phyloP scores from a whole-genome alignment of 176 grass and related monocot genomes.

The Oryza punctata region DNA sequence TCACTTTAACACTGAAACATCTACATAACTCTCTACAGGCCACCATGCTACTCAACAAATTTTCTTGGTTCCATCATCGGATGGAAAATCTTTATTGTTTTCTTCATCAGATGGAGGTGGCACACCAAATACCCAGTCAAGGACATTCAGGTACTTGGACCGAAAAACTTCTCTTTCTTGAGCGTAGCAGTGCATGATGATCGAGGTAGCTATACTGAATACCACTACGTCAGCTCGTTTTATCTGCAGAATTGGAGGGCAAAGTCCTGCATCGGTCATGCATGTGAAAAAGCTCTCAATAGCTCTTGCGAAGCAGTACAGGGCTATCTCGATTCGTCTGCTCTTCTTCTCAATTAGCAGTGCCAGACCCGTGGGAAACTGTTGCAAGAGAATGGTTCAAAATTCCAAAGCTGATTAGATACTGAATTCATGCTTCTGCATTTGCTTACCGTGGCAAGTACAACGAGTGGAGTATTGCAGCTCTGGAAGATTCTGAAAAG shows the following conservation, averaged over 20 bases:
- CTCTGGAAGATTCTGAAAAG: constrained; percentile 78
- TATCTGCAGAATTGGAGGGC: constrained; percentile 75
- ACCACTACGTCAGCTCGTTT: constrained; percentile 76
- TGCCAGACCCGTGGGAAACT: constrained; percentile 84
- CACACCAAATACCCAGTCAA: constrained; percentile 97
- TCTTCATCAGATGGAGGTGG: constrained; percentile 49
- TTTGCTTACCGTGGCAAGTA: constrained; percentile 62
- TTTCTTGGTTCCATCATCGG: constrained; percentile 31
- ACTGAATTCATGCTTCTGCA: not conserved
- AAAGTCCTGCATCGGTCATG: constrained; percentile 70
- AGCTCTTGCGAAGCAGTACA: constrained; percentile 89
- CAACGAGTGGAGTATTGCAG: constrained; percentile 73
- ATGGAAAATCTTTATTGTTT: constrained; percentile 22
- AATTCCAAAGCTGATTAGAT: constrained; percentile 25
- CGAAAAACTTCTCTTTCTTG: constrained; percentile 93
- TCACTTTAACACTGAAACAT: constrained; percentile 4
- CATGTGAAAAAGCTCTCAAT: constrained; percentile 96
- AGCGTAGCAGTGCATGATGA: constrained; percentile 97
- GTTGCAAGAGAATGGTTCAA: constrained; percentile 35
- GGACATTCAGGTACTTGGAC: constrained; percentile 94
- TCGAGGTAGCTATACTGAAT: constrained; percentile 83
- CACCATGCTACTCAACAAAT: constrained; percentile 1
- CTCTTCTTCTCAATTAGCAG: constrained; percentile 97
- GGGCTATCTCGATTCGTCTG: constrained; percentile 84
- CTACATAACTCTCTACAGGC: not conserved